phyloP scores from a whole-genome alignment of 441 rosid genomes.

The Euphorbia corollata region DNA sequence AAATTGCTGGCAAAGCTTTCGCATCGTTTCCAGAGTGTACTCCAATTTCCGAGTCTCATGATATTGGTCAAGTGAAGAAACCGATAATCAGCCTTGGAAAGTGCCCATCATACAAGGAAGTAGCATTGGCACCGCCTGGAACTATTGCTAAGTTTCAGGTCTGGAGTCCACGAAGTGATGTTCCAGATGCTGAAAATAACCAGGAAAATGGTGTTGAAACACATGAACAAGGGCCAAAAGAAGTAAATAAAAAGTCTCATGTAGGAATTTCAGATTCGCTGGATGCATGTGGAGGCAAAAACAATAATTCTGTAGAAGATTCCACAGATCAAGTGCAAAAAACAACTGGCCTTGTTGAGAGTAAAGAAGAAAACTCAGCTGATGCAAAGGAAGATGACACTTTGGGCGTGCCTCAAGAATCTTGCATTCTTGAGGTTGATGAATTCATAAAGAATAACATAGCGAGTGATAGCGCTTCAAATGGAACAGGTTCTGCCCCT shows the following conservation, averaged over 20 bases:
- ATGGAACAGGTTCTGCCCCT: slow-evolving; percentile 35
- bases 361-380: slow-evolving; percentile 35
- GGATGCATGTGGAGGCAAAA: slow-evolving; percentile 30
- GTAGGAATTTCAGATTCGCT: slow-evolving; percentile 23
- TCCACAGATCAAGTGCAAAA: slow-evolving; percentile 23
- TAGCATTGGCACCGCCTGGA: slow-evolving; percentile 94
- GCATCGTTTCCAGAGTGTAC: slow-evolving; percentile 42
- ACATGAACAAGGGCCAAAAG: slow-evolving; percentile 34
- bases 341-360: slow-evolving; percentile 31
- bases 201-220: slow-evolving; percentile 29
- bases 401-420: slow-evolving; percentile 13
- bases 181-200: slow-evolving; percentile 38
- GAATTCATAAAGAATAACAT: slow-evolving; percentile 35
- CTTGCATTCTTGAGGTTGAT: slow-evolving; percentile 31
- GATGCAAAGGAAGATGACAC: slow-evolving; percentile 32
- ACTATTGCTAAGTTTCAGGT: slow-evolving; percentile 62
- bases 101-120: slow-evolving; percentile 96
- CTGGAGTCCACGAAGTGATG: slow-evolving; percentile 45
- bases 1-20: slow-evolving; percentile 32
- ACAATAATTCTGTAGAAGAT: slow-evolving; percentile 26
- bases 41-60: slow-evolving; percentile 34
- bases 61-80: slow-evolving; percentile 33
- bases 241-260: slow-evolving; percentile 33
- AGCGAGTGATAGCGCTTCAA: slow-evolving; percentile 29
- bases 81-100: slow-evolving; percentile 65